Evolutionary conservation across 1,284 basidiomycete genomes (phyloP).

Genomic region (Ustilago shanxiensis): DNA sequence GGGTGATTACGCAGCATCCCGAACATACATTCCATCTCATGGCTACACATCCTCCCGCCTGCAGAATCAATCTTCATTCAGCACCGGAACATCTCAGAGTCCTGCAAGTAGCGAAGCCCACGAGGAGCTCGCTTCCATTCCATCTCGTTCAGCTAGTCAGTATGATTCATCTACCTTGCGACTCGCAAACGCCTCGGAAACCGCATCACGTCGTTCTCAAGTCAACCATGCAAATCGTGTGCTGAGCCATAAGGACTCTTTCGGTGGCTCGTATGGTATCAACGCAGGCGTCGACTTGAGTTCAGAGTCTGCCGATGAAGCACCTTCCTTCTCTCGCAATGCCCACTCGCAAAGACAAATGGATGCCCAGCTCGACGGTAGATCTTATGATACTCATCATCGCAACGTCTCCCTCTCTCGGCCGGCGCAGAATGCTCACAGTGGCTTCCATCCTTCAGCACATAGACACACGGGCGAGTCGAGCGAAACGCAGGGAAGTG

Average conservation of each 20-base stretch:
- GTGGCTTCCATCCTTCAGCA: background rate
- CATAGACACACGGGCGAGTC: background rate
- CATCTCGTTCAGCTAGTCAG: slow-evolving; percentile 17
- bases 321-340: background rate
- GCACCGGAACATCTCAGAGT: slow-evolving; percentile 33
- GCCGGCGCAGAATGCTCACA: slow-evolving; percentile 14
- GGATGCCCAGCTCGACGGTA: background rate
- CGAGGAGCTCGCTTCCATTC: slow-evolving; percentile 29
- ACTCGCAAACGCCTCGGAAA: slow-evolving; percentile 17
- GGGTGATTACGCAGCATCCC: slow-evolving; percentile 31
- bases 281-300: slow-evolving; percentile 13
- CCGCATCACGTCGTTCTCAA: slow-evolving; percentile 22
- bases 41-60: slow-evolving; percentile 24
- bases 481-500: background rate
- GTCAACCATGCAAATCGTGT: slow-evolving; percentile 25
- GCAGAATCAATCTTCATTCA: slow-evolving; percentile 43
- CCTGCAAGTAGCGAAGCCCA: slow-evolving; percentile 39
- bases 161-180: slow-evolving; percentile 18
- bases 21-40: slow-evolving; percentile 37
- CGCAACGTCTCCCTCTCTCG: slow-evolving; percentile 29
- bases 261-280: slow-evolving; percentile 43
- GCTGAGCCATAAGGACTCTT: slow-evolving; percentile 50
- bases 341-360: slow-evolving; percentile 7
- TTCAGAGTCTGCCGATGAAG: slow-evolving; percentile 27
- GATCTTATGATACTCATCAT: slow-evolving; percentile 18